Conservation (phyloP, 2,329 filamentous ascomycete species). For the Epichloe gansuensis region DNA sequence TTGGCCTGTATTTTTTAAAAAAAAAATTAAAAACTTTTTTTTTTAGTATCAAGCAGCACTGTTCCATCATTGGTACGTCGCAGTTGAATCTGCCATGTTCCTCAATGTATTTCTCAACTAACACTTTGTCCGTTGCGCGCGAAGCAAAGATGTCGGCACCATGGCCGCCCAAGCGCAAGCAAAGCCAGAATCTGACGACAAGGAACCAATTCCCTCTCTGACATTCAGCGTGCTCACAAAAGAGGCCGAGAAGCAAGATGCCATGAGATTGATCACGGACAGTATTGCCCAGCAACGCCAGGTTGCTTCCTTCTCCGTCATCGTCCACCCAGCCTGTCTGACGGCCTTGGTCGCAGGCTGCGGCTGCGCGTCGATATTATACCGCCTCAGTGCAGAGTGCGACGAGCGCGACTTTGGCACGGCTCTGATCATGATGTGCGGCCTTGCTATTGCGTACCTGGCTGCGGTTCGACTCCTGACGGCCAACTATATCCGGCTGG, state of each 20-base stretch:
- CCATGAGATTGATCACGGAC: conserved; percentile 63
- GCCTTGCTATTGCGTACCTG: conserved; percentile 50
- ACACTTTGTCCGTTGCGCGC: background rate
- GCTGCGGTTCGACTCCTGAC: conserved; percentile 47
- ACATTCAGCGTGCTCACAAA: conserved; percentile 40
- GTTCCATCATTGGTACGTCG: too few species aligned
- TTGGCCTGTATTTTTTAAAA: too few species aligned
- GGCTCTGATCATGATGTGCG: conserved; percentile 41
- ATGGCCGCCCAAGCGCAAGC: conserved; percentile 9
- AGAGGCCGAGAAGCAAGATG: conserved; percentile 48
- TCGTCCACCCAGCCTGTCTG: conserved; percentile 46
- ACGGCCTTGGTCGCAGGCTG: conserved; percentile 28
- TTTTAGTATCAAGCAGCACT: too few species aligned
- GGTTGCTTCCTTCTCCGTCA: conserved; percentile 46
- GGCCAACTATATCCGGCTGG: conserved; percentile 47
- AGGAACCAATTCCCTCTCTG: conserved; percentile 41
- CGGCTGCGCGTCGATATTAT: conserved; percentile 28
- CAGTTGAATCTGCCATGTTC: background rate
- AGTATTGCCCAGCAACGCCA: conserved; percentile 74
- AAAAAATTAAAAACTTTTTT: too few species aligned
- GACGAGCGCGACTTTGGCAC: conserved; percentile 44
- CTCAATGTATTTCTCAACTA: background rate
- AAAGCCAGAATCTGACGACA: conserved; percentile 3
- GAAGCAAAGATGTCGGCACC: conserved; percentile 1
- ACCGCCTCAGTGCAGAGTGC: conserved; percentile 21